A percentile compares a stretch with the other conserved stretches of the same genome.
Evolutionary conservation across 805 yeast species (phyloP).

Genomic region (Spathaspora girioi): DNA sequence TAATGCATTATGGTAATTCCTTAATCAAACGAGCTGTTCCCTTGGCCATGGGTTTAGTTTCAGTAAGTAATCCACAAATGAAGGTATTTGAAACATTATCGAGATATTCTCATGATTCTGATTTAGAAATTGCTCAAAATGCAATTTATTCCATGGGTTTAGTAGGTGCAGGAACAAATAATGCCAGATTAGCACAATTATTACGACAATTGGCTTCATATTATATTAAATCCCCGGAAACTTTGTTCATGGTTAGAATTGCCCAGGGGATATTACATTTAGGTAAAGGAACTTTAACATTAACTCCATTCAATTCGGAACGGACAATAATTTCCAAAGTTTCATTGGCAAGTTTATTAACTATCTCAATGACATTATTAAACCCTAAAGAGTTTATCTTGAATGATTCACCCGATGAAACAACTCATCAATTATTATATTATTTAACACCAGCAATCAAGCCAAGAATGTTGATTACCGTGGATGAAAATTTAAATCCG

Average conservation of each 20-base stretch:
- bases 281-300: constrained; percentile 92
- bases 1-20: constrained; percentile 96
- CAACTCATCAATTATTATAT: constrained; percentile 74
- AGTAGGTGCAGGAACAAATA: constrained; percentile 98
- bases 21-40: constrained; percentile 93
- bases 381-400: constrained; percentile 83
- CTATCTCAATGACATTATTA: constrained; percentile 77
- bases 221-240: constrained; percentile 85
- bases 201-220: constrained; percentile 92
- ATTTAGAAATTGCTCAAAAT: constrained; percentile 88
- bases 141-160: constrained; percentile 96
- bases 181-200: constrained; percentile 95
- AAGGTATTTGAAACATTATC: constrained; percentile 95
- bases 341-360: constrained; percentile 82
- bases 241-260: constrained; percentile 86
- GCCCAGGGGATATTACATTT: constrained; percentile 93
- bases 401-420: constrained; percentile 48
- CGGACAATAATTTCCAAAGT: constrained; percentile 84
- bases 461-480: constrained; percentile 90
- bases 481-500: constrained; percentile 87
- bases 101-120: constrained; percentile 93
- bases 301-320: constrained; percentile 87
- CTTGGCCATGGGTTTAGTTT: constrained; percentile 93
- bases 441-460: constrained; percentile 84
- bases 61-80: constrained; percentile 93